phyloP scores from a whole-genome alignment of 2,329 filamentous ascomycete species.

The Xylariaceae sp. region DNA sequence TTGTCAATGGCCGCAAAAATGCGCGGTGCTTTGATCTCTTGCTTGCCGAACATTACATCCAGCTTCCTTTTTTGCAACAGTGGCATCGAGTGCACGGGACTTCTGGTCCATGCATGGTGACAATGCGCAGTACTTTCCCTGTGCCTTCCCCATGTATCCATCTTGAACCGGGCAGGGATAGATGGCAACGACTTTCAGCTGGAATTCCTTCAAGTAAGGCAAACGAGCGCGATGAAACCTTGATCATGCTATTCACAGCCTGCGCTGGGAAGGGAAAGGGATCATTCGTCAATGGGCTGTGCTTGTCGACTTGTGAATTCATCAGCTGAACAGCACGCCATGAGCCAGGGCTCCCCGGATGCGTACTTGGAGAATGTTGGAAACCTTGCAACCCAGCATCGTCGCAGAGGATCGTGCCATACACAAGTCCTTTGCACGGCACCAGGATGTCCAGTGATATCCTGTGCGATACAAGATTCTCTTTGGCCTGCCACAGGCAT shows the following conservation, averaged over 20 bases:
- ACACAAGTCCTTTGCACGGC: constrained; percentile 3
- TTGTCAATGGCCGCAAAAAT: background rate
- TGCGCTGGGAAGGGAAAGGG: background rate
- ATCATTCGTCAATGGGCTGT: background rate
- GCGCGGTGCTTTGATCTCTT: background rate
- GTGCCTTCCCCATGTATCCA: constrained; percentile 1
- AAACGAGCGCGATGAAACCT: too few species aligned
- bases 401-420: background rate
- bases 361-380: background rate
- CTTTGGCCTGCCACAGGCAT: background rate
- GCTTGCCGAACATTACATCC: background rate
- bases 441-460: constrained; percentile 10
- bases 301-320: background rate
- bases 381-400: background rate
- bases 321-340: background rate
- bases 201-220: background rate
- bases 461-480: background rate
- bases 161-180: background rate
- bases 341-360: background rate
- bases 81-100: constrained; percentile 8
- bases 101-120: background rate
- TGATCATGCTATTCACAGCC: too few species aligned
- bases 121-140: constrained; percentile 15
- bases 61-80: background rate
- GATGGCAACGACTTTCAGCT: background rate